Evolutionary conservation across 2,329 filamentous ascomycete genomes (phyloP).

Genomic region (Fusarium humuli): DNA sequence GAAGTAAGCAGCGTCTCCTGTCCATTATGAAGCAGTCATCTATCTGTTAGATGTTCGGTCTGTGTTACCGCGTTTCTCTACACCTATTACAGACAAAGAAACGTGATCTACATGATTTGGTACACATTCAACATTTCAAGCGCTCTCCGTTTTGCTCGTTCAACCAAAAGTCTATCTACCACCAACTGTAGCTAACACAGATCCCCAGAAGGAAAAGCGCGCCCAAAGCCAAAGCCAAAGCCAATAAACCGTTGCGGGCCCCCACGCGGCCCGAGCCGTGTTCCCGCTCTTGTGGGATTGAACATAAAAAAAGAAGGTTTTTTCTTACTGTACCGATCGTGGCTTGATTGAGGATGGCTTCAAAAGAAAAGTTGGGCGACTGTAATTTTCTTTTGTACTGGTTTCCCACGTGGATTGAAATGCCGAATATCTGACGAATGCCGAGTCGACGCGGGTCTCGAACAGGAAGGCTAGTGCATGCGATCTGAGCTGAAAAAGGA

Average conservation of each 20-base stretch:
- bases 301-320: background rate
- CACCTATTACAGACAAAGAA: background rate
- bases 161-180: background rate
- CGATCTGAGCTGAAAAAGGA: background rate
- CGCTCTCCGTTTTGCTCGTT: too few relatives aligned
- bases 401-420: background rate
- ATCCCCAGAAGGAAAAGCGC: background rate
- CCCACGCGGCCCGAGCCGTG: constrained; percentile 58
- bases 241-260: constrained; percentile 17
- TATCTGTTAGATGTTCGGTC: background rate
- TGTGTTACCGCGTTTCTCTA: background rate
- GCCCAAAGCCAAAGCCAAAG: background rate
- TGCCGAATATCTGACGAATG: background rate
- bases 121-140: background rate
- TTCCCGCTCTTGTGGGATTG: constrained; percentile 52
- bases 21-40: background rate
- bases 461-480: background rate
- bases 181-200: background rate
- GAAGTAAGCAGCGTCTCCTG: background rate
- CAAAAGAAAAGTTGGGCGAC: background rate
- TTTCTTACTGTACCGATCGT: background rate
- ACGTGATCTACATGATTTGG: background rate
- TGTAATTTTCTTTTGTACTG: background rate
- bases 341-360: background rate
- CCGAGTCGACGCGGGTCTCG: background rate